Conservation (phyloP, 495 filamentous ascomycete genomes). For the Cenococcum geophilum region DNA sequence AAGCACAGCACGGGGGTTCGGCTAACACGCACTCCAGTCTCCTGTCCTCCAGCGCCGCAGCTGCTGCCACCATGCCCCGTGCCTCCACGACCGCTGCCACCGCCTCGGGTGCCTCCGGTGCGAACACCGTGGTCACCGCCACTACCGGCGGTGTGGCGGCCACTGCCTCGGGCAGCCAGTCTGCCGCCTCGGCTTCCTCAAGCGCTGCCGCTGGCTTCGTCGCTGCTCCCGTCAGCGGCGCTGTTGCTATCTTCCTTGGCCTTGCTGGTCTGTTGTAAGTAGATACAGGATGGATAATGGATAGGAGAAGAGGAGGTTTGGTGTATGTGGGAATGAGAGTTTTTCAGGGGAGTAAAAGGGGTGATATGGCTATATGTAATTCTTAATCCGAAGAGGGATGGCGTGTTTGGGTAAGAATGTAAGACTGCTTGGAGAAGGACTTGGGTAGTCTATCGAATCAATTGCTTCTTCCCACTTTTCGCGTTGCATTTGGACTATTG, state of each 20-base stretch:
- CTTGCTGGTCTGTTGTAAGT: conserved; percentile 28
- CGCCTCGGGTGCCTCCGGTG: conserved; percentile 5
- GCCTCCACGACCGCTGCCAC: conserved; percentile 8
- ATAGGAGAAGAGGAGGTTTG: neutral
- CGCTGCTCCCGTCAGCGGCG: conserved; percentile 17
- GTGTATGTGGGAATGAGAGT: neutral
- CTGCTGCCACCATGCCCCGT: conserved; percentile 12
- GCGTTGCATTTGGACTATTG: too few species aligned
- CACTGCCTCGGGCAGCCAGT: conserved; percentile 5
- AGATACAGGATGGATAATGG: neutral
- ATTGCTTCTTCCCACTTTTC: neutral
- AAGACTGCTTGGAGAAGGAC: neutral
- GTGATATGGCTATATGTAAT: neutral
- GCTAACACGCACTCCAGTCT: conserved; percentile 13
- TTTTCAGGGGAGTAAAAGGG: neutral
- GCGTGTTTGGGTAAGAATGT: neutral
- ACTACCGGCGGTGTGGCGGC: neutral
- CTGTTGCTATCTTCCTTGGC: conserved; percentile 23
- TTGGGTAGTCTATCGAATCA: neutral
- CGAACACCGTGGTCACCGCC: conserved; percentile 7
- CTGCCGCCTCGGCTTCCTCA: neutral
- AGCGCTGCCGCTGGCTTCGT: conserved; percentile 22
- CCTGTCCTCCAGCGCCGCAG: conserved; percentile 13
- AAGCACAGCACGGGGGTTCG: too few species aligned
- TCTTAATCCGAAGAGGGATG: conserved; percentile 1